A percentile compares a stretch with the other conserved stretches of the same genome.
Conservation (phyloP, 192 early-diverging fungal genomes). For the Linderina pennispora region DNA sequence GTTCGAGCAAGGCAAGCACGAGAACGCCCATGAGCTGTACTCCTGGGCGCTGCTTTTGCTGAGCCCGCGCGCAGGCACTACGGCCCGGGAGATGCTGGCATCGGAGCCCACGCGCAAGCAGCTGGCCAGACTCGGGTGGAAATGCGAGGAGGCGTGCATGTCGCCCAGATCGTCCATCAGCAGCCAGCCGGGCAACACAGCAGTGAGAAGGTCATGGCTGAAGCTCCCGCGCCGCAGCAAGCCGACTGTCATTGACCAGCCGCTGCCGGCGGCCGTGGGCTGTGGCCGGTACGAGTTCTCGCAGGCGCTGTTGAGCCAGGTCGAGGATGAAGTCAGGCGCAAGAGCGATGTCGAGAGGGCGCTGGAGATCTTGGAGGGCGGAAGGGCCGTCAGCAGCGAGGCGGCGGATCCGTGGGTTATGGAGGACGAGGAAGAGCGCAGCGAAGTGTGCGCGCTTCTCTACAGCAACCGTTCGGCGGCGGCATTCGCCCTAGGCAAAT, state of each 20-base stretch:
- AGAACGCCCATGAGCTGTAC: slow-evolving; percentile 47
- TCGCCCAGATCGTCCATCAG: too few species aligned
- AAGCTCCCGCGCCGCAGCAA: too few species aligned
- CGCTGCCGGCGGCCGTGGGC: slow-evolving; percentile 17
- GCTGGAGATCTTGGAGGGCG: slow-evolving; percentile 1
- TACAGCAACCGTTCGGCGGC: slow-evolving; percentile 40
- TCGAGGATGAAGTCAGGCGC: background rate
- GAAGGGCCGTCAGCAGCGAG: background rate
- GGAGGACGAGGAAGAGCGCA: slow-evolving; percentile 19
- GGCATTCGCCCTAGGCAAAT: slow-evolving; percentile 32
- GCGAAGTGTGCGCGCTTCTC: slow-evolving; percentile 35
- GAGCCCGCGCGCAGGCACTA: slow-evolving; percentile 14
- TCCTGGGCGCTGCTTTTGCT: slow-evolving; percentile 44
- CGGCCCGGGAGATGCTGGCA: slow-evolving; percentile 19
- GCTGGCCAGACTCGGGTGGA: slow-evolving; percentile 19
- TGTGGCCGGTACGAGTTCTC: slow-evolving; percentile 36
- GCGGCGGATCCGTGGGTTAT: slow-evolving; percentile 14
- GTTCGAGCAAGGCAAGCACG: slow-evolving; percentile 49
- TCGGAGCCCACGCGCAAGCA: slow-evolving; percentile 4
- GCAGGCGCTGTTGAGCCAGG: slow-evolving; percentile 22
- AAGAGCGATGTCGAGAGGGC: too few species aligned
- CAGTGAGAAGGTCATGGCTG: too few species aligned
- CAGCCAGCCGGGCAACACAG: too few species aligned
- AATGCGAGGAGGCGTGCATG: too few species aligned
- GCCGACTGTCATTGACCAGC: slow-evolving; percentile 30